phyloP scores from a whole-genome alignment of 2,329 filamentous ascomycete species.

The Ophiostoma ips region DNA sequence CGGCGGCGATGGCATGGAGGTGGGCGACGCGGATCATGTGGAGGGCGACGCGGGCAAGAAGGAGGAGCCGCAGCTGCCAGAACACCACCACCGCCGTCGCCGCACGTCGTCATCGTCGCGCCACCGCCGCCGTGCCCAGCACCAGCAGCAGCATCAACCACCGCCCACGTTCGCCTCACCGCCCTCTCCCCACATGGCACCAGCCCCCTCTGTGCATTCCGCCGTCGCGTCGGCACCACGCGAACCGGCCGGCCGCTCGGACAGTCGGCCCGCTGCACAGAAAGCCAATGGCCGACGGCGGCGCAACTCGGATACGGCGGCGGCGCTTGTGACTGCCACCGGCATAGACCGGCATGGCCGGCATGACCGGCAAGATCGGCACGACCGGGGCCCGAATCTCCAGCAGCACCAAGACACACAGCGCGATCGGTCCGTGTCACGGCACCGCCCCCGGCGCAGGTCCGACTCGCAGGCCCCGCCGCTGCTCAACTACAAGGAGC shows the following conservation, averaged over 20 bases:
- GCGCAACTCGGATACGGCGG: constrained; percentile 16
- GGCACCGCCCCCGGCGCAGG: constrained; percentile 5
- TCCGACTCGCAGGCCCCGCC: constrained; percentile 10
- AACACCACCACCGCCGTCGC: not conserved
- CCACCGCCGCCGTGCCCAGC: not conserved
- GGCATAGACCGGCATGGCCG: too few relatives aligned
- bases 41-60: not conserved
- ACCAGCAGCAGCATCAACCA: not conserved
- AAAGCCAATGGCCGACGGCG: constrained; percentile 11
- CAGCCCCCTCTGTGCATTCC: constrained; percentile 3
- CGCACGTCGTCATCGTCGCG: not conserved
- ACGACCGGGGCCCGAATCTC: constrained; percentile 1
- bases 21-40: not conserved
- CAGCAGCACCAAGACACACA: constrained; percentile 1
- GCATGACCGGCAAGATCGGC: too few relatives aligned
- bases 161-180: constrained; percentile 1
- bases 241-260: constrained; percentile 4
- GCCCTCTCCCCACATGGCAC: constrained; percentile 3
- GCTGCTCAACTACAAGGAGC: constrained; percentile 1
- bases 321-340: constrained; percentile 1
- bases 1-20: not conserved
- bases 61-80: not conserved
- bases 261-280: constrained; percentile 9
- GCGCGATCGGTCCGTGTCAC: not conserved
- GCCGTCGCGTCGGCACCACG: constrained; percentile 4